These are phyloP conservation scores for Colletotrichum echinochloae DNA, from an alignment of 2,329 filamentous ascomycete species.

Conservation along the genomic window DNA sequence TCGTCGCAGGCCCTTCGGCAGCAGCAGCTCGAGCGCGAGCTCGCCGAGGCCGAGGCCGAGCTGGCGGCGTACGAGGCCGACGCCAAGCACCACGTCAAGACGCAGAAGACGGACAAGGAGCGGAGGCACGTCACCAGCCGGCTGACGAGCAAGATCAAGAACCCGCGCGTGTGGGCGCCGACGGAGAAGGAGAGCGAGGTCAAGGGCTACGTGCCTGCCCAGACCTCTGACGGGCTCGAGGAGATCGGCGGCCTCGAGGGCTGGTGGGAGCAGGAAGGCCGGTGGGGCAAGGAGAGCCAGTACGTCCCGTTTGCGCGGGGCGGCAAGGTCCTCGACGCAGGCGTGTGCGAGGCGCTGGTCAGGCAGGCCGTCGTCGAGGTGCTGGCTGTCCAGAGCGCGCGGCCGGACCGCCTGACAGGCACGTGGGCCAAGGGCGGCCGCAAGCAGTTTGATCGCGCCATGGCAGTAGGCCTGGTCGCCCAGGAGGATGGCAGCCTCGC, in stretches of 20 bases:
- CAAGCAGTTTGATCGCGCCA: constrained; percentile 46
- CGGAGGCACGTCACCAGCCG: constrained; percentile 11
- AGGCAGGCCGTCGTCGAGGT: constrained; percentile 66
- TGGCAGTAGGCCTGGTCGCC: constrained; percentile 54
- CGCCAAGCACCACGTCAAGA: neutral
- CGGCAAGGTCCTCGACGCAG: constrained; percentile 56
- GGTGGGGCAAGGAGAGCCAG: constrained; percentile 62
- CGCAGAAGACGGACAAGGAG: neutral
- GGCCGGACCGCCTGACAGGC: constrained; percentile 43
- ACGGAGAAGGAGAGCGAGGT: constrained; percentile 11
- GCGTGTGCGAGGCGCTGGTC: constrained; percentile 61
- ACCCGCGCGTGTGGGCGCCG: constrained; percentile 24
- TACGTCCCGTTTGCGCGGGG: constrained; percentile 58
- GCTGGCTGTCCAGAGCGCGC: constrained; percentile 52
- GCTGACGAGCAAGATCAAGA: constrained; percentile 16
- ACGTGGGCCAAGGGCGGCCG: constrained; percentile 48
- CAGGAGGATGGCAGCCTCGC: constrained; percentile 54
- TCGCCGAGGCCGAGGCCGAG: constrained; percentile 41
- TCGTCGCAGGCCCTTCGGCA: constrained; percentile 48
- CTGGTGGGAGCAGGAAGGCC: constrained; percentile 67
- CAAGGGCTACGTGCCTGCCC: constrained; percentile 60
- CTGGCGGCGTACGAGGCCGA: constrained; percentile 39
- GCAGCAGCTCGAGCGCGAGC: constrained; percentile 45
- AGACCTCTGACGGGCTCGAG: constrained; percentile 58
- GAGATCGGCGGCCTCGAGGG: constrained; percentile 59